phyloP scores from a whole-genome alignment of 225 moss, liverwort and hornwort genomes.

The Ulota crispa region DNA sequence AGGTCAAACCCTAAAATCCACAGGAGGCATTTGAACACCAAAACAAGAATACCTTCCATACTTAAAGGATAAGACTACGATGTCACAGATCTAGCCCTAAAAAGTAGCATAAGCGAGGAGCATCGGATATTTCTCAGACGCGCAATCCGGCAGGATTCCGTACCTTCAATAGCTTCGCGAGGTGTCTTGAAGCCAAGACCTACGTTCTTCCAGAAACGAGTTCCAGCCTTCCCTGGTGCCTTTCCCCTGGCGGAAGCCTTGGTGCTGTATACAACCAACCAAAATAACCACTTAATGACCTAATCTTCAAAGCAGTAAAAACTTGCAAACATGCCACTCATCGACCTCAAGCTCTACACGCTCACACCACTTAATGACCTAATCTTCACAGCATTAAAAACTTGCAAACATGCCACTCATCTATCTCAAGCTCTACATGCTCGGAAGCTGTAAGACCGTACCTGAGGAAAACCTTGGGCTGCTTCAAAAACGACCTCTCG shows the following conservation, averaged over 20 bases:
- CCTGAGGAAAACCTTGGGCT: constrained; percentile 81
- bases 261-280: constrained; percentile 30
- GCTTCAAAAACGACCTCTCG: constrained; percentile 86
- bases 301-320: not conserved
- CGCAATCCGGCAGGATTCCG: not conserved
- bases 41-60: not conserved
- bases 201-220: constrained; percentile 57
- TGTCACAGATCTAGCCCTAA: not conserved
- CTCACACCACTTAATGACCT: constrained; percentile 4
- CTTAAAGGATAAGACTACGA: not conserved
- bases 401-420: not conserved
- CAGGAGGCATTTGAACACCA: not conserved
- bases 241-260: constrained; percentile 50
- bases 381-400: not conserved
- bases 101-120: not conserved
- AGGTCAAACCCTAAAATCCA: not conserved
- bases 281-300: not conserved
- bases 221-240: constrained; percentile 58
- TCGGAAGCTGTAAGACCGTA: not conserved
- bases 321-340: not conserved
- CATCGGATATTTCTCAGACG: not conserved
- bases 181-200: constrained; percentile 56
- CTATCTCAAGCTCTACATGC: not conserved
- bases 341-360: not conserved
- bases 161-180: constrained; percentile 57